Conservation (phyloP, 2,329 filamentous ascomycete genomes). For the Didymella exigua region DNA sequence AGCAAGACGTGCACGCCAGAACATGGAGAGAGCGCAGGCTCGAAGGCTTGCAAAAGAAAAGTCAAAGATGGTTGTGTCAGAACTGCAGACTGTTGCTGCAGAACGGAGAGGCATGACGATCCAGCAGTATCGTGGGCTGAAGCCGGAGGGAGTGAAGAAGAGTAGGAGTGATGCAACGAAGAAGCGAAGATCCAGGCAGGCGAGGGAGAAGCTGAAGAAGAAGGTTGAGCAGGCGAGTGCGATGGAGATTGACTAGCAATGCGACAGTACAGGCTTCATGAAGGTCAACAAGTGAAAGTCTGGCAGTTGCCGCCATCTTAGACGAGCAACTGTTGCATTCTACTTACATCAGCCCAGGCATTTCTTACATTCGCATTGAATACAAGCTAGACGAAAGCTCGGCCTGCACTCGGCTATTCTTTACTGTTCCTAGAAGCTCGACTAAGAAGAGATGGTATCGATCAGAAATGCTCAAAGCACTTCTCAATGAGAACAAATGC, state of each 20-base stretch:
- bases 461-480: too few relatives aligned
- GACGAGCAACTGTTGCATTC: too few relatives aligned
- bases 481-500: too few relatives aligned
- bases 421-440: too few relatives aligned
- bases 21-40: conserved; percentile 27
- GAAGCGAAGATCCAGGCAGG: conserved; percentile 12
- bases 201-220: conserved; percentile 12
- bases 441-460: too few relatives aligned
- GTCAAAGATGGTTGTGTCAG: conserved; percentile 14
- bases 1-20: conserved; percentile 29
- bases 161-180: conserved; percentile 3
- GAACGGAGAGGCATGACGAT: conserved; percentile 25
- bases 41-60: conserved; percentile 18
- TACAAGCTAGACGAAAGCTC: too few relatives aligned
- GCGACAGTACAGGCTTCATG: too few relatives aligned
- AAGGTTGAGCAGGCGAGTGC: conserved; percentile 9
- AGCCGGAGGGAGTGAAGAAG: conserved; percentile 6
- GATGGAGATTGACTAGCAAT: conserved; percentile 14
- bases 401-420: too few relatives aligned
- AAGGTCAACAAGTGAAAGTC: too few relatives aligned
- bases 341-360: too few relatives aligned
- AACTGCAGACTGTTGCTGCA: conserved; percentile 21
- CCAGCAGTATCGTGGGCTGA: conserved; percentile 5
- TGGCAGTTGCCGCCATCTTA: too few relatives aligned
- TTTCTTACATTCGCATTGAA: too few relatives aligned